These are phyloP conservation scores for Beta corolliflora DNA, from an alignment of 179 eudicot genomes.

Conservation along the genomic window DNA sequence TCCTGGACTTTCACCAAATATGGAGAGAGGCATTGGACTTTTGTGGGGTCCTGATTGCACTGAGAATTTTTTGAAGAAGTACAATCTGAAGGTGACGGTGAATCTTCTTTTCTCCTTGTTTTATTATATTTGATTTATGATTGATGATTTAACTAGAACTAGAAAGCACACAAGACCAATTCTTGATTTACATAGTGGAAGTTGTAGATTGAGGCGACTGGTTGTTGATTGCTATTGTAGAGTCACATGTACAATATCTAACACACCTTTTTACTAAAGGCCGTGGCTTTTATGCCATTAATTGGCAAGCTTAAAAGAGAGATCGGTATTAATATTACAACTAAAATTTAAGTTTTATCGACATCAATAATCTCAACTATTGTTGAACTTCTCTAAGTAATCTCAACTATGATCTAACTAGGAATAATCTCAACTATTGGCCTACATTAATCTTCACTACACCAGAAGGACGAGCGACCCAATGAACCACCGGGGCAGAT, in stretches of 20 bases:
- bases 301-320: background rate
- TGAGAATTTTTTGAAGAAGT: conserved; percentile 74
- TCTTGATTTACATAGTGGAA: background rate
- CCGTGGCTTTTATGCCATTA: background rate
- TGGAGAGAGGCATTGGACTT: conserved; percentile 92
- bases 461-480: no score
- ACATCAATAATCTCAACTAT: no score
- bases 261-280: background rate
- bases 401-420: no score
- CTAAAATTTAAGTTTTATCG: background rate
- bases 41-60: conserved; percentile 99
- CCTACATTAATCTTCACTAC: no score
- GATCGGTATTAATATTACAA: background rate
- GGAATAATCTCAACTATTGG: no score
- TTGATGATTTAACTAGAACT: background rate
- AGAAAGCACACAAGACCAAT: background rate
- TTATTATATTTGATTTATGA: background rate
- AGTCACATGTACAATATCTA: background rate
- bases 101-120: background rate
- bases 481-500: no score
- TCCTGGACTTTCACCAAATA: conserved; percentile 92
- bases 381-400: no score
- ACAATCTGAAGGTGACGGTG: conserved; percentile 60
- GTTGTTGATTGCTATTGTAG: background rate
- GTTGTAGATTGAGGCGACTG: background rate